Conservation (phyloP, 768 basidiomycete species). For the Coprinopsis sp. region DNA sequence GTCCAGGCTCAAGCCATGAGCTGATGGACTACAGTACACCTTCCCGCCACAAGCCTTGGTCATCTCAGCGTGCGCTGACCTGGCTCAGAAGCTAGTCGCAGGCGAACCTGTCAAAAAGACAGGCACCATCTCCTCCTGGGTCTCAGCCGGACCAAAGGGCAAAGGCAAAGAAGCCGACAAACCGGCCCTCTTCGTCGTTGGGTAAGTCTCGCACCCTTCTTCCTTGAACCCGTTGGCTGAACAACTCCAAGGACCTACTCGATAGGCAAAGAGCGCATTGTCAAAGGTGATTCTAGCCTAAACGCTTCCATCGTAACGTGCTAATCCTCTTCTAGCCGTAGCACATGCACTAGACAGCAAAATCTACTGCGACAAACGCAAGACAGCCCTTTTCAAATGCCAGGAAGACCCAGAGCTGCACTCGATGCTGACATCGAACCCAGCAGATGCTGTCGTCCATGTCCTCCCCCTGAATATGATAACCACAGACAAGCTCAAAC, state of each 20-base stretch:
- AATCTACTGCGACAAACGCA: slow-evolving; percentile 86
- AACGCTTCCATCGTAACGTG: not conserved
- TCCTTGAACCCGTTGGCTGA: slow-evolving; percentile 1
- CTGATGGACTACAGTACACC: slow-evolving; percentile 54
- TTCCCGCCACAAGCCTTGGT: slow-evolving; percentile 96
- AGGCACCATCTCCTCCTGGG: slow-evolving; percentile 50
- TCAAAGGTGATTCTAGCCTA: slow-evolving; percentile 63
- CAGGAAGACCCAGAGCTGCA: slow-evolving; percentile 83
- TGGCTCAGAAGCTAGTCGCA: slow-evolving; percentile 56
- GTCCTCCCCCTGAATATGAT: slow-evolving; percentile 76
- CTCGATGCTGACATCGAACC: slow-evolving; percentile 69
- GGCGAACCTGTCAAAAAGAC: slow-evolving; percentile 32
- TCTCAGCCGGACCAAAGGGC: slow-evolving; percentile 35
- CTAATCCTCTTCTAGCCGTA: slow-evolving; percentile 54
- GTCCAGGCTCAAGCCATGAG: not conserved
- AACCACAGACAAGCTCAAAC: slow-evolving; percentile 68
- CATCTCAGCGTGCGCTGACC: slow-evolving; percentile 85
- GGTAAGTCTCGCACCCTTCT: slow-evolving; percentile 39
- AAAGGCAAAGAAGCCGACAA: slow-evolving; percentile 31
- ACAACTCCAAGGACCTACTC: slow-evolving; percentile 72
- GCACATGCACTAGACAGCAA: slow-evolving; percentile 77
- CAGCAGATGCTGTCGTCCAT: slow-evolving; percentile 76
- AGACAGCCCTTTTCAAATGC: slow-evolving; percentile 77
- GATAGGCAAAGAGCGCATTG: slow-evolving; percentile 95
- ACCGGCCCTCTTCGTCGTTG: slow-evolving; percentile 58